Percentiles rank a stretch among this genome's conserved stretches.
Conservation (phyloP, 2,329 filamentous ascomycete species). For the Penicillium rolfsii region DNA sequence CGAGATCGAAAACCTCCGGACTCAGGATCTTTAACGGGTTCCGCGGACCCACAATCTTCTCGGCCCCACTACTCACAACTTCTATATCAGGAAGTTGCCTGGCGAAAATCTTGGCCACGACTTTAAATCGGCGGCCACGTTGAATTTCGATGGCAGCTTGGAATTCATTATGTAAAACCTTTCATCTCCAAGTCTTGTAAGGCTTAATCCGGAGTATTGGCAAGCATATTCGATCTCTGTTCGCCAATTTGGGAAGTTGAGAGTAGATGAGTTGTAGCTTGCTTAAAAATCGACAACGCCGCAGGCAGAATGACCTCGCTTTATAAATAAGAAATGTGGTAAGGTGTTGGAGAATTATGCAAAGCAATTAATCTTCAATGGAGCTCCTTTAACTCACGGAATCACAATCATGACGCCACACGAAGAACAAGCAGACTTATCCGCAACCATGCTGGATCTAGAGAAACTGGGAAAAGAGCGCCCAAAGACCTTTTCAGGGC, state of each 20-base stretch:
- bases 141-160: background rate
- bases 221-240: conserved; percentile 5
- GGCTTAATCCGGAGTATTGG: conserved; percentile 3
- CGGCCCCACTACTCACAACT: conserved; percentile 31
- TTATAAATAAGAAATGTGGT: background rate
- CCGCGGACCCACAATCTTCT: background rate
- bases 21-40: background rate
- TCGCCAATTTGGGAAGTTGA: conserved; percentile 25
- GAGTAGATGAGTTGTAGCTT: conserved; percentile 12
- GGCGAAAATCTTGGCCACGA: conserved; percentile 12
- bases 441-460: conserved; percentile 41
- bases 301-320: background rate
- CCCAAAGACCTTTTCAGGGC: conserved; percentile 58
- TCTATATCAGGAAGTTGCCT: conserved; percentile 26
- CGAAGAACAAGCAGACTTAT: conserved; percentile 6
- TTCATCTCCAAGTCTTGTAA: background rate
- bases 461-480: conserved; percentile 66
- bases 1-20: background rate
- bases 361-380: background rate
- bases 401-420: conserved; percentile 1
- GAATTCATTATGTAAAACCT: background rate
- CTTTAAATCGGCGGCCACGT: conserved; percentile 3
- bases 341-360: background rate
- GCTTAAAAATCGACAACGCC: conserved; percentile 14
- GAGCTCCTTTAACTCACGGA: no score